A percentile compares a stretch with the other conserved stretches of the same genome.
phyloP scores from a whole-genome alignment of 2,329 filamentous ascomycete genomes.

The Penicillium capsulatum region DNA sequence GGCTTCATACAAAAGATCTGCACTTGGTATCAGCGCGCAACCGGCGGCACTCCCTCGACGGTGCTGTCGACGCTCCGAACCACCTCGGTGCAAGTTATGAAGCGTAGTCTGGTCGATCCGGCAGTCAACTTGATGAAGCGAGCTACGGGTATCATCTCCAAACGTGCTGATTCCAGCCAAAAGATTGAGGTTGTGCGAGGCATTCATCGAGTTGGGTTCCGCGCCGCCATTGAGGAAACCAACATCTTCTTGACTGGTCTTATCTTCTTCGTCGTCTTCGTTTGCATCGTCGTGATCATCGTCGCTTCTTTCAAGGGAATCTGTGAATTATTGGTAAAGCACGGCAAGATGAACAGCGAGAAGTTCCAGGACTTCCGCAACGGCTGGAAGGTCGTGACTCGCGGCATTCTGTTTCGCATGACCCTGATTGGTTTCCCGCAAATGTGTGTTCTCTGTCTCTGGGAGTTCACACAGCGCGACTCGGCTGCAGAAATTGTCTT shows the following conservation, averaged over 20 bases:
- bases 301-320: slow-evolving; percentile 76
- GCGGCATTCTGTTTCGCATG: slow-evolving; percentile 88
- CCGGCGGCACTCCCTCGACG: slow-evolving; percentile 77
- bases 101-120: slow-evolving; percentile 45
- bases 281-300: slow-evolving; percentile 66
- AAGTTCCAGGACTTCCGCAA: slow-evolving; percentile 92
- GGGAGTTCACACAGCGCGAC: slow-evolving; percentile 85
- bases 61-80: slow-evolving; percentile 69
- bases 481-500: slow-evolving; percentile 82
- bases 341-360: slow-evolving; percentile 73
- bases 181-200: slow-evolving; percentile 61
- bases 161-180: slow-evolving; percentile 48
- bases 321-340: slow-evolving; percentile 70
- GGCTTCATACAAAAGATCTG: slow-evolving; percentile 83
- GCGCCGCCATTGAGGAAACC: slow-evolving; percentile 74
- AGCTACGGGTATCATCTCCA: slow-evolving; percentile 42
- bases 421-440: slow-evolving; percentile 88
- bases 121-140: slow-evolving; percentile 24
- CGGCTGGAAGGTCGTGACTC: slow-evolving; percentile 86
- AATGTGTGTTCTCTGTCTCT: slow-evolving; percentile 83
- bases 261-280: slow-evolving; percentile 81
- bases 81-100: slow-evolving; percentile 80
- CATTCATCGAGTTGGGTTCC: slow-evolving; percentile 85
- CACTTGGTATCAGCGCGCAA: slow-evolving; percentile 94
- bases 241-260: slow-evolving; percentile 93